Conservation (phyloP, 106 monocot species). For the Amphibolis antarctica region DNA sequence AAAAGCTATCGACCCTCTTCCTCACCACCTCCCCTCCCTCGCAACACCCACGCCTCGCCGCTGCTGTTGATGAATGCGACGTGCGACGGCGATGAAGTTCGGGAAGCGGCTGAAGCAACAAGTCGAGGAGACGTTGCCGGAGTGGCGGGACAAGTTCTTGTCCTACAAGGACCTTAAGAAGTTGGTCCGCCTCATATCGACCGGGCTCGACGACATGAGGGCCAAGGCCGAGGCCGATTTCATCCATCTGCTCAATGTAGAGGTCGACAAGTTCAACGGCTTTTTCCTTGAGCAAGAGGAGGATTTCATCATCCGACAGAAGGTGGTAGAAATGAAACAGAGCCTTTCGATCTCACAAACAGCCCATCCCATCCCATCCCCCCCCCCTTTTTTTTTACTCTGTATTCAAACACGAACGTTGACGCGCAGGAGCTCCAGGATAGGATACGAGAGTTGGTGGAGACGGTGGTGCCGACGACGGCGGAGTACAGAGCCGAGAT, state of each 20-base stretch:
- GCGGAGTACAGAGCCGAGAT: conserved; percentile 30
- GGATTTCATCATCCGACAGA: conserved; percentile 66
- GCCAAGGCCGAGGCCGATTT: conserved; percentile 41
- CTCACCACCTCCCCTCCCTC: background rate
- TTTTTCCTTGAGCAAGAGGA: conserved; percentile 87
- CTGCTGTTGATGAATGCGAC: too few relatives aligned
- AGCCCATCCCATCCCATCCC: too few relatives aligned
- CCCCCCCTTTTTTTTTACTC: too few relatives aligned
- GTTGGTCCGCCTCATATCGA: conserved; percentile 39
- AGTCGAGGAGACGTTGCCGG: conserved; percentile 69
- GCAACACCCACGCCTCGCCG: too few relatives aligned
- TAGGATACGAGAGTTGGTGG: conserved; percentile 25
- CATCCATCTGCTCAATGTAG: conserved; percentile 42
- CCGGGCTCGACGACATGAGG: too few relatives aligned
- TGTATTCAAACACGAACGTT: too few relatives aligned
- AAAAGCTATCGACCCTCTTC: background rate
- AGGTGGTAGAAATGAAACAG: conserved; percentile 24
- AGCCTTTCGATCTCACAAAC: too few relatives aligned
- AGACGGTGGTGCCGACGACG: background rate
- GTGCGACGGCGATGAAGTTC: too few relatives aligned
- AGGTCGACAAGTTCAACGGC: conserved; percentile 70
- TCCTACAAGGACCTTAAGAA: conserved; percentile 82
- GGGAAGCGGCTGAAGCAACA: conserved; percentile 78
- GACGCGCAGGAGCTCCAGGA: conserved; percentile 56
- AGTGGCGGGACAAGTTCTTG: conserved; percentile 76